A percentile compares a stretch with the other conserved stretches of the same genome.
These are phyloP conservation scores for Farysia itapuensis DNA, from an alignment of 1,284 basidiomycete genomes.

Conservation along the genomic window DNA sequence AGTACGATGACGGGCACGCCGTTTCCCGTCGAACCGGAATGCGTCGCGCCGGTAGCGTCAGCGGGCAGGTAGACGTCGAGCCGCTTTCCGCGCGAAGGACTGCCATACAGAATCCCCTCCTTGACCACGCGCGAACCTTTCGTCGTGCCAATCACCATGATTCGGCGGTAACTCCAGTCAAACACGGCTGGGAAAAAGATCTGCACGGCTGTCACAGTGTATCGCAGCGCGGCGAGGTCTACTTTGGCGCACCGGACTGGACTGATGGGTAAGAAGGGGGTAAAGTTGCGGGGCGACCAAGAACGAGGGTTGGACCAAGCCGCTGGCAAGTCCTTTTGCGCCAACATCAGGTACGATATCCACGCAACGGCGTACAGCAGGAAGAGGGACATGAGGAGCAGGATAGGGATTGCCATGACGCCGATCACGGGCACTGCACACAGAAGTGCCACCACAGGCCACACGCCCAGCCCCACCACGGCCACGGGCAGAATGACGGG, in stretches of 20 bases:
- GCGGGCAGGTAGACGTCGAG: slow-evolving; percentile 56
- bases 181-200: slow-evolving; percentile 48
- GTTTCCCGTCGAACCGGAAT: slow-evolving; percentile 1
- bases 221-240: slow-evolving; percentile 41
- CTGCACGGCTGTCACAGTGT: slow-evolving; percentile 39
- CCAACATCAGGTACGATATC: slow-evolving; percentile 56
- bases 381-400: slow-evolving; percentile 46
- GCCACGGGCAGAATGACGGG: slow-evolving; percentile 39
- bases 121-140: slow-evolving; percentile 47
- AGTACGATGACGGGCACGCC: slow-evolving; percentile 59
- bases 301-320: slow-evolving; percentile 10
- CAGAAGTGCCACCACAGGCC: slow-evolving; percentile 44
- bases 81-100: slow-evolving; percentile 30
- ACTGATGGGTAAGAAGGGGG: slow-evolving; percentile 55
- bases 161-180: slow-evolving; percentile 52
- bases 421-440: slow-evolving; percentile 49
- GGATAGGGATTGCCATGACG: slow-evolving; percentile 55
- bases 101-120: slow-evolving; percentile 54
- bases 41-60: background rate
- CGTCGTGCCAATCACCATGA: slow-evolving; percentile 56
- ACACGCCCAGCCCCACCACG: slow-evolving; percentile 39
- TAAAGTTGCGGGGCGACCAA: slow-evolving; percentile 12
- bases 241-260: slow-evolving; percentile 54
- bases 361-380: slow-evolving; percentile 57
- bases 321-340: slow-evolving; percentile 54